phyloP scores from a whole-genome alignment of 2,329 filamentous ascomycete genomes.

The Colletotrichum sublineola region DNA sequence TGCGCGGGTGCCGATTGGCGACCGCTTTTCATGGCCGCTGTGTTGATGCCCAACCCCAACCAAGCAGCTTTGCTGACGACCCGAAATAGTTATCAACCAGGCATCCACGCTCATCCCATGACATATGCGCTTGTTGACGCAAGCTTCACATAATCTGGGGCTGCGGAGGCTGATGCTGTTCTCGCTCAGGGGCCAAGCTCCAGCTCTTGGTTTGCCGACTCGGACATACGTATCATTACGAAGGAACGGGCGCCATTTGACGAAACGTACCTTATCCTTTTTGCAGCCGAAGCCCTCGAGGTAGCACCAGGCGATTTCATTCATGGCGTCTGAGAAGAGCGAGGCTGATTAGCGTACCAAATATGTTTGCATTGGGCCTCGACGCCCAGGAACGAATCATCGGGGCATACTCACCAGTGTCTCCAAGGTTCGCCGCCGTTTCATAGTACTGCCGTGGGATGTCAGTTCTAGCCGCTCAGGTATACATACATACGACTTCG shows the following conservation, averaged over 20 bases:
- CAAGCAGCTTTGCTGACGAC: constrained; percentile 8
- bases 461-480: constrained; percentile 20
- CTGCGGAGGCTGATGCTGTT: constrained; percentile 32
- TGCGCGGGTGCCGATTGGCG: constrained; percentile 29
- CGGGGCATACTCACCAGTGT: constrained; percentile 71
- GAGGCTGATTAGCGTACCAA: constrained; percentile 39
- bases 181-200: background rate
- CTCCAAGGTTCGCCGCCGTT: constrained; percentile 94
- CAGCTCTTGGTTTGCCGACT: constrained; percentile 7
- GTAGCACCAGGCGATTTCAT: constrained; percentile 96
- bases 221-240: constrained; percentile 20
- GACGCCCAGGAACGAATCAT: constrained; percentile 13
- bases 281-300: constrained; percentile 96
- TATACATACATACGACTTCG: constrained; percentile 2
- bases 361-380: constrained; percentile 26
- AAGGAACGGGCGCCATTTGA: constrained; percentile 47
- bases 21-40: constrained; percentile 45
- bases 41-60: constrained; percentile 58
- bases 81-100: background rate
- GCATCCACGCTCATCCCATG: constrained; percentile 39
- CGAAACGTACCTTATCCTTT: constrained; percentile 91
- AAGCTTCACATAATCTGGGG: constrained; percentile 20
- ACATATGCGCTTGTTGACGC: constrained; percentile 17
- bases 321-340: constrained; percentile 83
- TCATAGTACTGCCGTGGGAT: constrained; percentile 83